phyloP scores from a whole-genome alignment of 768 basidiomycete genomes.

The Tubosaeta sp. region DNA sequence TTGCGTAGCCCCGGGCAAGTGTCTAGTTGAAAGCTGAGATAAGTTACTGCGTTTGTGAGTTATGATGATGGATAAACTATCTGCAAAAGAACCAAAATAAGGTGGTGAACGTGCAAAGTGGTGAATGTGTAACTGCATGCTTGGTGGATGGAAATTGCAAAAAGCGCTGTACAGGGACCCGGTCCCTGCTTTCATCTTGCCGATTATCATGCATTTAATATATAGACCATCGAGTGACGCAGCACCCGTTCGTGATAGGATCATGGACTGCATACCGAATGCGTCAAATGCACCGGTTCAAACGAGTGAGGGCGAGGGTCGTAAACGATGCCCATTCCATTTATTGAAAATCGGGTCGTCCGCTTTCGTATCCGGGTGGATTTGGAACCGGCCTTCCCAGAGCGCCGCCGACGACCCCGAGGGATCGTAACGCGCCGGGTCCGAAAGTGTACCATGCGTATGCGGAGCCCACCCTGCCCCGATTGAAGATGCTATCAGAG shows the following conservation, averaged over 20 bases:
- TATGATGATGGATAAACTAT: constrained; percentile 25
- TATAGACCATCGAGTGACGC: constrained; percentile 5
- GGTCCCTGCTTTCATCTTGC: constrained; percentile 4
- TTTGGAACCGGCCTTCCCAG: constrained; percentile 80
- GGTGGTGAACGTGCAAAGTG: neutral
- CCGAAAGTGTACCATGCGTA: constrained; percentile 54
- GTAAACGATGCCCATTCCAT: constrained; percentile 26
- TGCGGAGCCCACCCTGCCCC: constrained; percentile 64
- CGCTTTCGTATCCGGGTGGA: constrained; percentile 79
- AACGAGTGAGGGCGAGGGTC: constrained; percentile 14
- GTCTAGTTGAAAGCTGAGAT: constrained; percentile 7
- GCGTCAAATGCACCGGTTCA: constrained; percentile 7
- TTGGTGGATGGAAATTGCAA: neutral
- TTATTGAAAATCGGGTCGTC: constrained; percentile 50
- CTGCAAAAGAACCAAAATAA: constrained; percentile 6
- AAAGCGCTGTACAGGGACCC: constrained; percentile 8
- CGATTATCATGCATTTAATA: constrained; percentile 12
- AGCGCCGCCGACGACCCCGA: constrained; percentile 78
- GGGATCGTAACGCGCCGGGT: constrained; percentile 74
- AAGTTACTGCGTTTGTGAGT: constrained; percentile 13
- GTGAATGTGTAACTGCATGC: neutral
- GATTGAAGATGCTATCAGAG: constrained; percentile 67
- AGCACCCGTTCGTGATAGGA: constrained; percentile 1
- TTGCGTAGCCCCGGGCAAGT: neutral
- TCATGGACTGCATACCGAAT: constrained; percentile 1